Evolutionary conservation across 2,329 filamentous ascomycete species (phyloP).

Genomic region (Penicillium sp.): DNA sequence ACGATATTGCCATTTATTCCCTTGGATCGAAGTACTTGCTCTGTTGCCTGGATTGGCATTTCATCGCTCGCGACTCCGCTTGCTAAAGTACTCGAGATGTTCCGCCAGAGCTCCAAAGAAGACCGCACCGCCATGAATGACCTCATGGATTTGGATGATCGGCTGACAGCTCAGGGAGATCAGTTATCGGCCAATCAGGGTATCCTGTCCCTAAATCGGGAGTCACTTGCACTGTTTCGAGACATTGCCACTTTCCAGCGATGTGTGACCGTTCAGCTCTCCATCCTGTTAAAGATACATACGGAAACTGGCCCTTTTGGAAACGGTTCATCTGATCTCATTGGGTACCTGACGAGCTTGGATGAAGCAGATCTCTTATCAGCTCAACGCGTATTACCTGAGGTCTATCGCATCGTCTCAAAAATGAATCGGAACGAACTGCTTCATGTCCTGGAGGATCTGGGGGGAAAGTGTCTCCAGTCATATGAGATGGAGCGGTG

Average conservation of each 20-base stretch:
- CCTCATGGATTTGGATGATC: constrained; percentile 46
- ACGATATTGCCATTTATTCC: constrained; percentile 35
- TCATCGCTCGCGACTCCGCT: constrained; percentile 29
- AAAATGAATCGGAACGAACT: constrained; percentile 36
- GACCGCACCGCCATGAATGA: constrained; percentile 23
- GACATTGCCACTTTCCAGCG: constrained; percentile 38
- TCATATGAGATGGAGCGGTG: constrained; percentile 66
- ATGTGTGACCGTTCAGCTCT: constrained; percentile 36
- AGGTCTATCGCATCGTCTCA: constrained; percentile 31
- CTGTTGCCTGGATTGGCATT: constrained; percentile 26
- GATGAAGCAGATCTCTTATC: constrained; percentile 40
- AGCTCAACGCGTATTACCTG: constrained; percentile 30
- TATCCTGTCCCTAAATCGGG: constrained; percentile 33
- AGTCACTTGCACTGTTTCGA: constrained; percentile 30
- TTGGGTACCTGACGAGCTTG: constrained; percentile 38
- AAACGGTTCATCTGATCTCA: constrained; percentile 15
- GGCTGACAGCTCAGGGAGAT: constrained; percentile 29
- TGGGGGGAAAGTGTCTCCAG: constrained; percentile 50
- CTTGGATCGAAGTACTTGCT: constrained; percentile 16
- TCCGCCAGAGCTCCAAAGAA: constrained; percentile 23
- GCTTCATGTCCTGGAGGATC: constrained; percentile 46
- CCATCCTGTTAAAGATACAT: constrained; percentile 27
- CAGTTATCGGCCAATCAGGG: constrained; percentile 19
- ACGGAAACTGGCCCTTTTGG: not conserved
- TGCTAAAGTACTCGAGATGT: constrained; percentile 30